Base-by-base conservation (phyloP, 345 rosid species). In the Hypericum perforatum region DNA sequence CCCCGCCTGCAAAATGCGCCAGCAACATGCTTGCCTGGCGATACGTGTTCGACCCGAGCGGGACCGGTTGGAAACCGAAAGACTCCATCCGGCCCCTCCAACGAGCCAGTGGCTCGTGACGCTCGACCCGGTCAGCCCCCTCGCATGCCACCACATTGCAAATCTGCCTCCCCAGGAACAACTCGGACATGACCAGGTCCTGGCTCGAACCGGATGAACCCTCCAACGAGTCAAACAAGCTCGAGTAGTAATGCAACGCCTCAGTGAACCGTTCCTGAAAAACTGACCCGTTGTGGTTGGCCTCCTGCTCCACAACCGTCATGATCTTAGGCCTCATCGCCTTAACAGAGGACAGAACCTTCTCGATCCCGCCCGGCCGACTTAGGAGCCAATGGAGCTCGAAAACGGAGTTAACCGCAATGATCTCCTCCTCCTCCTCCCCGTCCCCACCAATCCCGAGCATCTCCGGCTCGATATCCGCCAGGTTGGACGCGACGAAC, bases 131-230 rank as follows among this genome's bases (percentile, higher is more conserved):
- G 60, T 82, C 94, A 4, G 53, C 11, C 1, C 95, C 95, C 48
- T 90, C 97, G 7, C 86, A 80, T 0, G 91, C 91, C 59, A 88
- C 86, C 8, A 88, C 75, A 38, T 88, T 85, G 58, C 90, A 85
- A 39, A 88, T 88, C 81, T 89, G 97, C 63, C 79, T 85, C 63
- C 86, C 95, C 37, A 88, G 56, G 48, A 82, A 88, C 29, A 82
- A 68, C 75, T 88, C 95, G 9, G 95, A 69, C 96, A 82, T 85
- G 32, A 76, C 65, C 61, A 77, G 79, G 39, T 82, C 96, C 15
- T 45, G 12, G 57, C 69, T 0, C 47, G 54, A 0, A 14, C 38
- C 46, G 32, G 63, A 77, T 11, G 72, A 65, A 8, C 91, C 91
- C 56, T 89, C 96, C 65, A 69, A 52, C 22, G 74, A 69, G 69